Evolutionary conservation across 1,284 basidiomycete species (phyloP), one percentile per base, ranked within the genome.

Genomic region (Amylostereum chailletii): DNA sequence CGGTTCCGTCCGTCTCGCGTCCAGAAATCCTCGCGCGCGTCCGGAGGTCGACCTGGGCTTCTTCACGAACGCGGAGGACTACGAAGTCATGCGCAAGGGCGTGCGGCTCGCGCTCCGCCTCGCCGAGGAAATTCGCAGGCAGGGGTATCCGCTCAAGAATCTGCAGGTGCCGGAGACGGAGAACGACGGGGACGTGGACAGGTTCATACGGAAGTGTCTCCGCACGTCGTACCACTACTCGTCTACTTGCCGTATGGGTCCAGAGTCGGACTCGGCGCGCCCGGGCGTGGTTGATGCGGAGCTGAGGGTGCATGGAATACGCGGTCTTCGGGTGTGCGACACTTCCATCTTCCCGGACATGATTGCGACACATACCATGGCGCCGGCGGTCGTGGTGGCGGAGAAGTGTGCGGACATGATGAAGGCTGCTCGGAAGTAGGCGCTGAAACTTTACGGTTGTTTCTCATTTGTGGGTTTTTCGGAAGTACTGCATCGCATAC

Each of bases 271-370:
- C 0, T 19, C 19, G 19, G 50, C 53, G 32, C 45, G 56, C 4
- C 58, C 55, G 5, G 74, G 72, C 1, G 78, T 80, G 0, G 67
- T 81, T 6, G 76, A 81, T 50, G 58, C 71, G 5, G 58, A 71
- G 53, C 60, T 82, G 47, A 57, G 62, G 10, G 77, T 83, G 19
- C 71, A 76, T 50, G 77, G 79, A 1, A 58, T 68, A 1, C 50
- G 52, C 4, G 66, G 68, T 4, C 53, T 76, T 50, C 59, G 71
- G 1, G 60, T 74, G 30, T 67, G 63, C 36, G 72, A 75, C 49
- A 65, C 69, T 29, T 66, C 62, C 30, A 58, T 73, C 5, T 71
- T 75, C 51, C 70, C 71, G 9, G 55, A 60, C 34, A 60, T 66
- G 26, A 56, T 64, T 3, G 56, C 64, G 8, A 61, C 62, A 10